A percentile compares a stretch with the other conserved stretches of the same genome.
These are phyloP conservation scores for Sanghuangporus baumii DNA, from an alignment of 1,284 basidiomycete genomes.

Conservation along the genomic window DNA sequence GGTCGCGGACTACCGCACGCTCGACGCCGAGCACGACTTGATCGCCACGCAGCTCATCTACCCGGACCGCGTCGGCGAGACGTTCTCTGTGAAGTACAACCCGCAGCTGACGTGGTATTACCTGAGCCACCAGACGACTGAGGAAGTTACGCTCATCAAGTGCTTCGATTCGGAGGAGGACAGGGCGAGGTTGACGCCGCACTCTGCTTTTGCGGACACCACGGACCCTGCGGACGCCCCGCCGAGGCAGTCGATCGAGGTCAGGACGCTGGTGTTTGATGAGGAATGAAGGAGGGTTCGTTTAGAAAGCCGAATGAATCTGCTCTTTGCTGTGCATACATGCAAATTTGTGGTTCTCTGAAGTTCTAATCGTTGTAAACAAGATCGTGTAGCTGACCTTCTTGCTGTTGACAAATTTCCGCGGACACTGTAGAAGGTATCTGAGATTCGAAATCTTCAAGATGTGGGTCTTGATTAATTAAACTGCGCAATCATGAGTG, in stretches of 20 bases:
- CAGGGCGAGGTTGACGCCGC: constrained; percentile 39
- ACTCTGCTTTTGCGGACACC: constrained; percentile 39
- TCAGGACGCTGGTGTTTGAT: constrained; percentile 37
- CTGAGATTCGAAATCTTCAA: too few species aligned
- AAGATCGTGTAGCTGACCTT: too few species aligned
- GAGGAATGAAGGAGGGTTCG: neutral
- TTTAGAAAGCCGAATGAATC: too few species aligned
- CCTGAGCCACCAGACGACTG: constrained; percentile 25
- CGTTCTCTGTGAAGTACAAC: constrained; percentile 29
- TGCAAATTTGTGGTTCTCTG: too few species aligned
- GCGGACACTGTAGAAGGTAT: too few species aligned
- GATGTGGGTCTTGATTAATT: too few species aligned
- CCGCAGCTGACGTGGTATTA: constrained; percentile 30
- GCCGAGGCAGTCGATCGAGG: constrained; percentile 38
- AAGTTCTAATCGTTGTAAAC: too few species aligned
- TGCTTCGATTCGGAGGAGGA: constrained; percentile 35
- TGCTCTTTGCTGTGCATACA: too few species aligned
- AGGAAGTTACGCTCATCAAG: constrained; percentile 27
- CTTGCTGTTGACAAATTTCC: too few species aligned
- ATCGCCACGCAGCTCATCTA: constrained; percentile 31
- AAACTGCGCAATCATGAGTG: too few species aligned
- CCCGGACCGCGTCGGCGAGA: constrained; percentile 30
- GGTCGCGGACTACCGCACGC: constrained; percentile 38
- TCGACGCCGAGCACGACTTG: constrained; percentile 32
- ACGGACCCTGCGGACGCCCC: constrained; percentile 35